Base-by-base conservation (phyloP, 2,329 filamentous ascomycete species). In the Clonostachys byssicola region DNA sequence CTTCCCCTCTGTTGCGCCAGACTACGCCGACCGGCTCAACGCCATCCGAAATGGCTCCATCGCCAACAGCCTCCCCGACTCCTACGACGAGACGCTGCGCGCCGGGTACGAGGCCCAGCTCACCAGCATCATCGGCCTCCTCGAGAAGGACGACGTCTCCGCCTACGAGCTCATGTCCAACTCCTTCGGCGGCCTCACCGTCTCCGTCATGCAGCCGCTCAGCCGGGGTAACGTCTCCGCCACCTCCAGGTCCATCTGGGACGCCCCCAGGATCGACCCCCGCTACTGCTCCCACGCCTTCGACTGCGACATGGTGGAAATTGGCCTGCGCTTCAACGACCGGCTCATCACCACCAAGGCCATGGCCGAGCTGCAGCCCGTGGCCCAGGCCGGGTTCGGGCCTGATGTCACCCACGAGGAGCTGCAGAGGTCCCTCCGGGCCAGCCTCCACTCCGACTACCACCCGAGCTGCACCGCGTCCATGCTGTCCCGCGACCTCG, bases 401-500 rank as follows among this genome's bases (percentile, higher is more conserved):
- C 38, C 38, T 18, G 38, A 30, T 30, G 23, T 30, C 23, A 30
- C 23, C 23, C 23, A 30, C 23, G 23, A 30, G 23, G 23, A 30
- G 23, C 23, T 30, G 23, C 23, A 30, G 23, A 30, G 23, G 23
- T 30, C 23, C 9, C 23, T 30, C 23, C 23, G 23, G 23, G 23
- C 23, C 23, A 30, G 23, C 23, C 23, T 30, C 23, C 23, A 30
- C 23, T 30, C 23, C 23, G 23, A 30, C 23, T 30, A 30, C 23
- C 36, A 39, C 36, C 36, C 36, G 3, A 18, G 14, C 36, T n/a
- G 36, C 17, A 39, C 44, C 3, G 38, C 34, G 18, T 20, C 44
- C 14, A 46, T 46, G 44, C 20, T 30, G 7, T 23, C 36, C 38
- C 10, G 33, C 23, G 38, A 41, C 14, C 14, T 33, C 7, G 62